These are phyloP conservation scores for Euphorbia schlechtendalii DNA, from an alignment of 441 rosid genomes.

Conservation along the genomic window DNA sequence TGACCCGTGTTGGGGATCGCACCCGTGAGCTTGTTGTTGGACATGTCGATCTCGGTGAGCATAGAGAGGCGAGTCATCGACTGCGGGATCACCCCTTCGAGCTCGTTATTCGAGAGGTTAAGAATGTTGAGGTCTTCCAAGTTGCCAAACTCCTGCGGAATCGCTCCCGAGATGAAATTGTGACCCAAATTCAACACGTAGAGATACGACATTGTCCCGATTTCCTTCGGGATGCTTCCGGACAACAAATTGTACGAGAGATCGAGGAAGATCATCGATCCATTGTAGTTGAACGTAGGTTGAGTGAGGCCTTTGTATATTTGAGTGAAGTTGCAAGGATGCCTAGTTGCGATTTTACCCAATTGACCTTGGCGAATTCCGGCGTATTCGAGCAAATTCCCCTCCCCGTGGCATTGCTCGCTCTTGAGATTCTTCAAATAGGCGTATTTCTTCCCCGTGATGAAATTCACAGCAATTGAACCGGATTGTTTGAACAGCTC, in stretches of 20 bases:
- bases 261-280: constrained; percentile 89
- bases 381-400: constrained; percentile 80
- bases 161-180: constrained; percentile 55
- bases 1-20: constrained; percentile 79
- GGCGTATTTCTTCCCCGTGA: constrained; percentile 63
- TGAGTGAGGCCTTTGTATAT: constrained; percentile 60
- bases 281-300: constrained; percentile 77
- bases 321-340: constrained; percentile 75
- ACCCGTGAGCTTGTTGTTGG: constrained; percentile 63
- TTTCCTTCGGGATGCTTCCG: constrained; percentile 69
- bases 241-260: constrained; percentile 67
- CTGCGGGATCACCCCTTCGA: constrained; percentile 55
- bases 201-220: constrained; percentile 66
- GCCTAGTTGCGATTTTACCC: constrained; percentile 51
- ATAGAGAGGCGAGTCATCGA: constrained; percentile 50
- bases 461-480: constrained; percentile 61
- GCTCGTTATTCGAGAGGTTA: constrained; percentile 64
- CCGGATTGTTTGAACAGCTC: constrained; percentile 86
- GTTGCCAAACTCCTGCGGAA: constrained; percentile 67
- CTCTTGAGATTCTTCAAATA: constrained; percentile 77
- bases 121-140: constrained; percentile 67
- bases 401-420: constrained; percentile 78
- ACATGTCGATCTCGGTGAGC: constrained; percentile 70
- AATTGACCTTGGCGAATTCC: constrained; percentile 64
- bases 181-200: constrained; percentile 76